A percentile compares a stretch with the other conserved stretches of the same genome.
These are phyloP conservation scores for Flaveria bidentis DNA, from an alignment of 129 eudicot genomes.

Conservation along the genomic window DNA sequence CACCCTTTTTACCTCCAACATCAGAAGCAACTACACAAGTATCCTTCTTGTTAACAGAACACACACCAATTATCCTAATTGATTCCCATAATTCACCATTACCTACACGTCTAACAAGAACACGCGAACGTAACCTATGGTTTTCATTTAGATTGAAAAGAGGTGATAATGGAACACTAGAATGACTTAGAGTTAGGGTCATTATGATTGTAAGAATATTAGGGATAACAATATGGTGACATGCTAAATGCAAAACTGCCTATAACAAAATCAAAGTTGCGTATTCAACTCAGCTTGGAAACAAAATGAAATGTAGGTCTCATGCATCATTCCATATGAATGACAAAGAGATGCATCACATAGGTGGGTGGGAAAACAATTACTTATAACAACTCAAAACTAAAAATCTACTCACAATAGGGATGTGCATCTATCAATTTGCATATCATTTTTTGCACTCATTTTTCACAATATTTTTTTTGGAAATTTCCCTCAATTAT, in stretches of 20 bases:
- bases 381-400: neutral
- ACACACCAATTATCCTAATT: constrained; percentile 38
- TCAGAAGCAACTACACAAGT: constrained; percentile 24
- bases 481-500: too few relatives aligned
- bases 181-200: constrained; percentile 12
- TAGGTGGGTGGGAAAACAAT: neutral
- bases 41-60: constrained; percentile 31
- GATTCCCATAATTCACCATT: constrained; percentile 40
- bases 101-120: constrained; percentile 35
- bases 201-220: constrained; percentile 16
- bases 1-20: constrained; percentile 25
- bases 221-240: neutral
- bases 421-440: too few relatives aligned
- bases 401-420: neutral
- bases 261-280: neutral
- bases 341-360: constrained; percentile 18
- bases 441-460: too few relatives aligned
- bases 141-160: constrained; percentile 28
- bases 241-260: constrained; percentile 2
- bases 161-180: constrained; percentile 32
- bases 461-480: too few relatives aligned
- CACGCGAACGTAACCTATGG: constrained; percentile 29
- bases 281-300: constrained; percentile 22
- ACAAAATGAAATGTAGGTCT: constrained; percentile 17
- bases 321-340: constrained; percentile 30